Conservation (phyloP, 495 filamentous ascomycete species). For the Podospora fimiseda region DNA sequence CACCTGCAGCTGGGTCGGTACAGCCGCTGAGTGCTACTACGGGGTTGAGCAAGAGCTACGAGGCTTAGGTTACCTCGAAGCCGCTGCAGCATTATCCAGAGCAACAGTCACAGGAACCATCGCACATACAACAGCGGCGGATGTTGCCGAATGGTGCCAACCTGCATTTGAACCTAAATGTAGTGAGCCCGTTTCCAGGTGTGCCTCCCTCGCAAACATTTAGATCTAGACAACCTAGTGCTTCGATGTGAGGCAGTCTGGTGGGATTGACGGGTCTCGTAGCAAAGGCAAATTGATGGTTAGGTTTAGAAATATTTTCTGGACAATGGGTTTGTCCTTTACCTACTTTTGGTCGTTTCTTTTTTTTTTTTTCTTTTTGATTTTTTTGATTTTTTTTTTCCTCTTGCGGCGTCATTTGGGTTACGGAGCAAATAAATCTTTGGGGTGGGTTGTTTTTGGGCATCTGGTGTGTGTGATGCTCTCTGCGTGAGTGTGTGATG, state of each 20-base stretch:
- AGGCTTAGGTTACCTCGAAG: conserved; percentile 27
- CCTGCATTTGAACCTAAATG: no score
- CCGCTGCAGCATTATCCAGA: not conserved
- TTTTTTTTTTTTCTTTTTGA: not conserved
- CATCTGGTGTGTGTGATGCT: not conserved
- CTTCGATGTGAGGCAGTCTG: no score
- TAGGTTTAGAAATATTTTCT: not conserved
- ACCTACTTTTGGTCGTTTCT: not conserved
- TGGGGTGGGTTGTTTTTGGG: not conserved
- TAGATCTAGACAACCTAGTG: no score
- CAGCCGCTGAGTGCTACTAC: conserved; percentile 65
- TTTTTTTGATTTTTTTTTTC: not conserved
- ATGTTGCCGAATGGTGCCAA: no score
- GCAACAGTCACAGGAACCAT: not conserved
- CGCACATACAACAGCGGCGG: no score
- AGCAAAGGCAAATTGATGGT: no score
- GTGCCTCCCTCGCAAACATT: no score
- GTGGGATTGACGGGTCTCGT: no score
- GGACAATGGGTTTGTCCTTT: no score
- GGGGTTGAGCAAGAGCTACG: conserved; percentile 48
- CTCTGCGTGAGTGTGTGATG: conserved; percentile 1
- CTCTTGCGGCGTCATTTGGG: conserved; percentile 1
- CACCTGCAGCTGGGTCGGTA: conserved; percentile 39
- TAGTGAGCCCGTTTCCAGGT: no score
- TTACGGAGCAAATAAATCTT: not conserved